Base-by-base conservation (phyloP, 257 asterid genomes). In the Forsythia suspensa region DNA sequence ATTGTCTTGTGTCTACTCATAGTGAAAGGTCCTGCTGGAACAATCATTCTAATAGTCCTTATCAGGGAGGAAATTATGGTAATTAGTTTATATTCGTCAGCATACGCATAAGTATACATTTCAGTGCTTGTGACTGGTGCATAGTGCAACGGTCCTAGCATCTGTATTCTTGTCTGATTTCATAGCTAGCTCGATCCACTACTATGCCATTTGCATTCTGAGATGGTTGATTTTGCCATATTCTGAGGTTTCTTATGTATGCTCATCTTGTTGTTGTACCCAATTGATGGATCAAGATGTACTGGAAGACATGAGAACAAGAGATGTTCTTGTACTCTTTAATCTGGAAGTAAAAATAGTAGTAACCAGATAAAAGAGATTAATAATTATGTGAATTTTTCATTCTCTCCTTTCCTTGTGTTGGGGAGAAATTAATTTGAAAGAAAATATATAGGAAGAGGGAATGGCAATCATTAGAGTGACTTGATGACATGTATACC, bases 341-440 rank as follows among this genome's bases (percentile, higher is more conserved):
- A 44, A 4, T 44, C 15, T 71, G 55, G 43, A 40, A 51, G 11
- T 46, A 52, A 38, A 67, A 51, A 81, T 34, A 57, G 24, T 39
- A 57, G 2, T 74, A 29, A 70, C 52, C 81, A 18, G 73, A 61
- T 71, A 40, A 82, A 8, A 48, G 65, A 55, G 74, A 73, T 18
- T 71, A 39, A 38, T 51, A 38, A 38, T 73, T 61, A 71, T 51
- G 73, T 41, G 66, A 8, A 20, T 42, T 77, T 44, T 12, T 3
- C 20, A 43, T 29, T 29, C 10, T 43, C 11, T 37, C 74, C 52
- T 20, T 12, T 57, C 66, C 66, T 57, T 57, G 66, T 16, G 63
- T 6, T 57, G 66, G 34, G 66, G 66, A 20, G 66, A 57, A 57
- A 8, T 24, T 39, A 61, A 20, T n/a, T 18, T 57, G 24, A n/a